phyloP scores from a whole-genome alignment of 129 eudicot genomes.

The Deinandra increscens region DNA sequence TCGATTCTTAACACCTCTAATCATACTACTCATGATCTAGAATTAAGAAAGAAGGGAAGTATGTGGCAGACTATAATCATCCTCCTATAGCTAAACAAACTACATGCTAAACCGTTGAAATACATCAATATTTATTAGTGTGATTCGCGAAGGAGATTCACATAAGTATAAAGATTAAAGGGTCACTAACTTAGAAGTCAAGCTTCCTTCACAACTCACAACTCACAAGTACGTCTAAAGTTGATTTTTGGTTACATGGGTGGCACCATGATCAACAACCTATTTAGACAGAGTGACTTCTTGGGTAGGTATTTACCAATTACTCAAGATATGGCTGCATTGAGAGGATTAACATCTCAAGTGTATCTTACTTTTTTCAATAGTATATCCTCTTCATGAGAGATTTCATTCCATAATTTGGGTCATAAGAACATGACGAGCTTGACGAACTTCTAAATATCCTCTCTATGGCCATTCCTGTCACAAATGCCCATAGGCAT shows the following conservation, averaged over 20 bases:
- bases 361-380: too few relatives aligned
- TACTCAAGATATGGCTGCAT: too few relatives aligned
- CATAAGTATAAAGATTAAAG: background rate
- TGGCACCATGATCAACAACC: too few relatives aligned
- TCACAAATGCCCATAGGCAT: background rate
- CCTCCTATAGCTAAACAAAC: background rate
- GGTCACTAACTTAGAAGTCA: background rate
- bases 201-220: background rate
- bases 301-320: too few relatives aligned
- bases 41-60: background rate
- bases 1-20: background rate
- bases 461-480: background rate
- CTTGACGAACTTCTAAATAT: background rate
- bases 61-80: background rate
- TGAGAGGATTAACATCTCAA: too few relatives aligned
- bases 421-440: background rate
- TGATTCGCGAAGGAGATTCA: background rate
- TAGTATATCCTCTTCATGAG: too few relatives aligned
- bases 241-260: background rate
- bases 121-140: background rate
- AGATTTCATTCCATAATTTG: too few relatives aligned
- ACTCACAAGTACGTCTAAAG: background rate
- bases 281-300: too few relatives aligned
- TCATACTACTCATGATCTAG: background rate
- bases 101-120: background rate